These are phyloP conservation scores for Microcos paniculata DNA, from an alignment of 345 rosid species.

Conservation along the genomic window DNA sequence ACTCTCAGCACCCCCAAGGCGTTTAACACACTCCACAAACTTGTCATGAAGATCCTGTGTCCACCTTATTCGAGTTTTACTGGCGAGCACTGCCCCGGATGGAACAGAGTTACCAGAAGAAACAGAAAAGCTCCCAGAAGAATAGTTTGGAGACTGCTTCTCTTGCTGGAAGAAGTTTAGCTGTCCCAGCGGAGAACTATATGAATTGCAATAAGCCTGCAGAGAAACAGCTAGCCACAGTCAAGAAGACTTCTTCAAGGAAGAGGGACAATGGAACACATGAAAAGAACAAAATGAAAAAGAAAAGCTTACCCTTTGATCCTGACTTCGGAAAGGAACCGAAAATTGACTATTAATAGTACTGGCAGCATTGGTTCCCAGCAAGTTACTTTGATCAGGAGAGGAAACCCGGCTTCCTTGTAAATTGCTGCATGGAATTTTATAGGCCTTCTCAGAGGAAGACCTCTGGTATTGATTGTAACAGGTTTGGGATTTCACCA, in stretches of 20 bases:
- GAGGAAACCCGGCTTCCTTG: conserved; percentile 18
- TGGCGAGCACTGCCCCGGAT: conserved; percentile 22
- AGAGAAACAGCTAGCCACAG: background rate
- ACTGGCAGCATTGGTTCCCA: conserved; percentile 4
- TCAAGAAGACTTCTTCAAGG: conserved; percentile 35
- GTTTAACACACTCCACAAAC: conserved; percentile 78
- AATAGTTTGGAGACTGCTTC: conserved; percentile 8
- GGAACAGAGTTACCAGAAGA: conserved; percentile 21
- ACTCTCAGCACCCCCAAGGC: conserved; percentile 62
- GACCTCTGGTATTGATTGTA: conserved; percentile 5
- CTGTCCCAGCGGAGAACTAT: background rate
- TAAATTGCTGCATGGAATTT: conserved; percentile 13
- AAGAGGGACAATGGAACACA: conserved; percentile 29
- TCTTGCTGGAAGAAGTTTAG: conserved; percentile 6
- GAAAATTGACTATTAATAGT: conserved; percentile 15
- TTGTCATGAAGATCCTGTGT: conserved; percentile 90
- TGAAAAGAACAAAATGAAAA: conserved; percentile 17
- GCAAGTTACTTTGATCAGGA: conserved; percentile 11
- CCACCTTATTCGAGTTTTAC: conserved; percentile 87
- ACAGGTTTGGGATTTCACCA: conserved; percentile 24
- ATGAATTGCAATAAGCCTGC: conserved; percentile 10
- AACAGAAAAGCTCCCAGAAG: background rate
- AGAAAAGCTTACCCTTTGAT: conserved; percentile 45
- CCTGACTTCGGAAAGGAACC: conserved; percentile 42
- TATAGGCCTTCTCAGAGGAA: conserved; percentile 15